Conservation (phyloP, 257 asterid species). For the Capsicum rhomboideum region DNA sequence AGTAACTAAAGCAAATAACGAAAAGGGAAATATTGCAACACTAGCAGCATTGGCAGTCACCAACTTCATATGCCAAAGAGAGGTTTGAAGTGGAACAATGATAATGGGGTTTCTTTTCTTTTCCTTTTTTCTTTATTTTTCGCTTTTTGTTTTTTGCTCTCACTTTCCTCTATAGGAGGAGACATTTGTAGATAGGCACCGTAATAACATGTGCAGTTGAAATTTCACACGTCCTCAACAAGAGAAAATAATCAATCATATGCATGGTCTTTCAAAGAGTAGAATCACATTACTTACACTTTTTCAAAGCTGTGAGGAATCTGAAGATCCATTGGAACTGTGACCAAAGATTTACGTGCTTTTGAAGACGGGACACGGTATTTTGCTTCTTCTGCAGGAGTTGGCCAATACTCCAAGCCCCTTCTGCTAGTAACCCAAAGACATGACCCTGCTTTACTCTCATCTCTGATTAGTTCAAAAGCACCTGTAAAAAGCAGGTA, state of each 20-base stretch:
- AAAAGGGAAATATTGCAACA: neutral
- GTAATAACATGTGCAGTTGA: neutral
- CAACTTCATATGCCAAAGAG: neutral
- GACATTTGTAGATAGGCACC: neutral
- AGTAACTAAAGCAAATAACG: neutral
- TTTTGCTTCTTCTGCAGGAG: slow-evolving; percentile 77
- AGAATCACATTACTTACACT: slow-evolving; percentile 38
- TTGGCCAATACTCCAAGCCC: slow-evolving; percentile 92
- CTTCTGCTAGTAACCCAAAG: slow-evolving; percentile 82
- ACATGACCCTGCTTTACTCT: slow-evolving; percentile 90
- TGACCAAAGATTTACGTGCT: slow-evolving; percentile 31
- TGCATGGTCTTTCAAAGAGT: neutral
- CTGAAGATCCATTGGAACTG: slow-evolving; percentile 41
- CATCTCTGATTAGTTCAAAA: slow-evolving; percentile 71
- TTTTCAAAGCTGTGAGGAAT: slow-evolving; percentile 73
- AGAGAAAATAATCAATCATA: neutral
- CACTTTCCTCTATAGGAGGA: neutral
- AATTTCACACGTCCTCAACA: neutral
- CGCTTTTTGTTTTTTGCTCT: neutral
- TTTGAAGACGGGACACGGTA: slow-evolving; percentile 31
- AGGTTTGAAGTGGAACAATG: neutral
- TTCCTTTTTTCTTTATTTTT: neutral
- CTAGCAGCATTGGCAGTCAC: neutral
- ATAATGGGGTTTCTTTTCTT: neutral
- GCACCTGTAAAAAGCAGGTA: slow-evolving; percentile 47